phyloP scores from a whole-genome alignment of 2,329 filamentous ascomycete genomes.

The Chaetomium strumarium region DNA sequence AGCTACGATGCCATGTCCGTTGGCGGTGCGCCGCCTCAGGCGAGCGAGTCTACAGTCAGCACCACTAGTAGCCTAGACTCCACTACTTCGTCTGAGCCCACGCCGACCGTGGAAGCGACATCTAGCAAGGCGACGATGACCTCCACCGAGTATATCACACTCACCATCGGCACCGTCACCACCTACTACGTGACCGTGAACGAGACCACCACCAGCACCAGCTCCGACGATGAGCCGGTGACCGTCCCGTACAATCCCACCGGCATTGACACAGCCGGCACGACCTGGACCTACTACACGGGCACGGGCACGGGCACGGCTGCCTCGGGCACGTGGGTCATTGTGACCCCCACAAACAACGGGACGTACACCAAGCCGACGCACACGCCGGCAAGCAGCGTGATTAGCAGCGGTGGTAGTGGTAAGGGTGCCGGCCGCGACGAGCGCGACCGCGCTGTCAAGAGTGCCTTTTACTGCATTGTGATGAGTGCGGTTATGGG shows the following conservation, averaged over 20 bases:
- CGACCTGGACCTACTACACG: not conserved
- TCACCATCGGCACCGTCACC: not conserved
- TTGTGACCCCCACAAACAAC: not conserved
- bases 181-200: not conserved
- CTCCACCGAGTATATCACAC: not conserved
- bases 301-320: not conserved
- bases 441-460: not conserved
- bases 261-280: not conserved
- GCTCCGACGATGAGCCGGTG: not conserved
- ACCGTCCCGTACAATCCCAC: not conserved
- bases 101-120: not conserved
- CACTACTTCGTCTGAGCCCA: not conserved
- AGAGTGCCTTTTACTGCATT: conserved; percentile 2
- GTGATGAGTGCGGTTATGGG: not conserved
- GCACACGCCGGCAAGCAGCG: too few relatives aligned
- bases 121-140: not conserved
- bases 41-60: not conserved
- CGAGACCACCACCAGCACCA: not conserved
- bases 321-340: not conserved
- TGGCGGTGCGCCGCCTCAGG: not conserved
- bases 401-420: not conserved
- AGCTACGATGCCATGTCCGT: not conserved
- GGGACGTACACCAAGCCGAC: too few relatives aligned
- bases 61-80: not conserved
- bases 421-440: not conserved